phyloP scores from a whole-genome alignment of 345 rosid genomes.

The Schrenkiella parvula region DNA sequence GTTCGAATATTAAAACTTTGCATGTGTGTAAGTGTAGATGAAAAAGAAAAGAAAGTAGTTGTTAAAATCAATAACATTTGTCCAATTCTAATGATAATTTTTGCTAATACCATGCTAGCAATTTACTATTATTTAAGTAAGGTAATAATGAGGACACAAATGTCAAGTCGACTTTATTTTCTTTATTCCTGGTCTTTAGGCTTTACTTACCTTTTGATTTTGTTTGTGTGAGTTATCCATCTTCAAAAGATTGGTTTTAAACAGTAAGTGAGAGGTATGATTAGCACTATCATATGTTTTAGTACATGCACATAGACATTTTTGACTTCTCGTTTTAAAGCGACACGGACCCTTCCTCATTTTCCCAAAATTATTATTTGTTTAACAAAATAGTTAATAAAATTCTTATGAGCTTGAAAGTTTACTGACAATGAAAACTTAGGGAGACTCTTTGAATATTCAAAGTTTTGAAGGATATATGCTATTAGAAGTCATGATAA shows the following conservation, averaged over 20 bases:
- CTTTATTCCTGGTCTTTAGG: slow-evolving; percentile 42
- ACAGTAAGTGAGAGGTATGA: slow-evolving; percentile 4
- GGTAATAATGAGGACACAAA: slow-evolving; percentile 5
- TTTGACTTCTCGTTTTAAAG: slow-evolving; percentile 25
- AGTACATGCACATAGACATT: slow-evolving; percentile 18
- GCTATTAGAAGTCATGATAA: slow-evolving; percentile 17
- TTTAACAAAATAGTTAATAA: neutral
- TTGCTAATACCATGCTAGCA: too few species aligned
- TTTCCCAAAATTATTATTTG: slow-evolving; percentile 14
- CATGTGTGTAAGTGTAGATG: too few species aligned
- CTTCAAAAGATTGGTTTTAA: slow-evolving; percentile 21
- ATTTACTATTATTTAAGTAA: neutral
- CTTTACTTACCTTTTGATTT: slow-evolving; percentile 17
- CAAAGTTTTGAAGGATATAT: slow-evolving; percentile 24
- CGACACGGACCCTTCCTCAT: slow-evolving; percentile 32
- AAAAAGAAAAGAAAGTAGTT: too few species aligned
- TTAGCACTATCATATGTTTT: slow-evolving; percentile 6
- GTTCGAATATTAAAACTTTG: too few species aligned
- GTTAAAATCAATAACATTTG: too few species aligned
- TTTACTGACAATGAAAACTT: slow-evolving; percentile 21
- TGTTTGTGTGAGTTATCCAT: slow-evolving; percentile 13
- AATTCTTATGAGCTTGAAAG: slow-evolving; percentile 1
- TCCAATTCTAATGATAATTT: too few species aligned
- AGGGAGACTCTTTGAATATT: slow-evolving; percentile 39
- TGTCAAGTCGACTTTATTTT: slow-evolving; percentile 30